Evolutionary conservation across 2,329 filamentous ascomycete genomes (phyloP).

Genomic region (Ambrosiella beaveri): DNA sequence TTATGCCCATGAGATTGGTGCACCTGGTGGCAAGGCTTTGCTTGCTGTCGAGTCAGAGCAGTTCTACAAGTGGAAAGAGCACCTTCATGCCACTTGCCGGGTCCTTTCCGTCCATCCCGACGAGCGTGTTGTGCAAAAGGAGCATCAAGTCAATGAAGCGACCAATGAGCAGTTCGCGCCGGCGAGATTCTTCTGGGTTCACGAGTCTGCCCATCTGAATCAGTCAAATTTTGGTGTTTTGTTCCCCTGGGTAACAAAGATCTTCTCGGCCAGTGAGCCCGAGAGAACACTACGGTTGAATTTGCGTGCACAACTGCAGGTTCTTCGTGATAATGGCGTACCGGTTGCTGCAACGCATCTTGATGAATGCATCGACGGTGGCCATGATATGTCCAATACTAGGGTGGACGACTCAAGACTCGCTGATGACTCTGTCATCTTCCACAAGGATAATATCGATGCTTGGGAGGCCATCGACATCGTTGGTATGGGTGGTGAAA

Average conservation of each 20-base stretch:
- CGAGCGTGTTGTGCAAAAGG: constrained; percentile 24
- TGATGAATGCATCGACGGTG: constrained; percentile 31
- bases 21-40: constrained; percentile 39
- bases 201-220: constrained; percentile 58
- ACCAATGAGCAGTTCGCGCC: constrained; percentile 21
- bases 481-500: constrained; percentile 10
- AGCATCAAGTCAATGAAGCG: constrained; percentile 18
- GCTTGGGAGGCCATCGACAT: constrained; percentile 7
- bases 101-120: constrained; percentile 42
- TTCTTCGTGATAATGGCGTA: constrained; percentile 33
- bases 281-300: constrained; percentile 43
- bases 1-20: constrained; percentile 35
- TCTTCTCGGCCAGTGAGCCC: constrained; percentile 39
- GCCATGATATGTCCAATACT: neutral
- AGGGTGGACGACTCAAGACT: constrained; percentile 13
- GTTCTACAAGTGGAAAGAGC: constrained; percentile 62
- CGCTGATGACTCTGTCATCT: constrained; percentile 31
- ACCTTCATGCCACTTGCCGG: constrained; percentile 51
- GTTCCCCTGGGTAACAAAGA: constrained; percentile 53
- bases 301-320: constrained; percentile 38
- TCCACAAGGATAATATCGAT: constrained; percentile 22
- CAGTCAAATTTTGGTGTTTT: constrained; percentile 73
- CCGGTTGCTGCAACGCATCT: constrained; percentile 32
- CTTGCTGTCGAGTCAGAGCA: constrained; percentile 58
- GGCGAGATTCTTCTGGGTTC: constrained; percentile 59